Conservation (phyloP, 2,329 filamentous ascomycete genomes). For the Xylaria sp. region DNA sequence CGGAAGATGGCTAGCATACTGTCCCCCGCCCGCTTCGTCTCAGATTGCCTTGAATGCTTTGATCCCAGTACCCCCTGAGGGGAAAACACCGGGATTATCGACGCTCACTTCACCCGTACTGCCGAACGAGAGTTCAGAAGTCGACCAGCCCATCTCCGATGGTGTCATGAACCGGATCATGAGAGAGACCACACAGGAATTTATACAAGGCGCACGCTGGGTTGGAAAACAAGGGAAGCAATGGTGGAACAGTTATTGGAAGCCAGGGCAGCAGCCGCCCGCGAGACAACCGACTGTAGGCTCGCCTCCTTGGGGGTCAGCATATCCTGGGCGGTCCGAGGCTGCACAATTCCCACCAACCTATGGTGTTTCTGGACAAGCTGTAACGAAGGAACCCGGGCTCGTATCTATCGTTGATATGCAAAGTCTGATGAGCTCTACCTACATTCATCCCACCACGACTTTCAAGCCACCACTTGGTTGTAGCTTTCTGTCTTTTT, state of each 20-base stretch:
- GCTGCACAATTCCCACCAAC: conserved; percentile 76
- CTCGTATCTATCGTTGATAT: conserved; percentile 81
- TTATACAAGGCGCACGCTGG: conserved; percentile 80
- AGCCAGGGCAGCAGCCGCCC: conserved; percentile 60
- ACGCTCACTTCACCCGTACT: conserved; percentile 76
- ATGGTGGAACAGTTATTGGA: conserved; percentile 85
- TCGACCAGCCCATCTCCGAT: conserved; percentile 78
- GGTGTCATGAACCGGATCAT: conserved; percentile 80
- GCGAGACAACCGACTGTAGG: conserved; percentile 57
- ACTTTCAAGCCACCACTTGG: conserved; percentile 79
- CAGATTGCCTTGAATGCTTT: conserved; percentile 75
- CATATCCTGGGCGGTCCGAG: conserved; percentile 60
- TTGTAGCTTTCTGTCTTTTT: conserved; percentile 84
- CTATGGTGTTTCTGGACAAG: conserved; percentile 71
- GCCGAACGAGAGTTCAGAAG: conserved; percentile 72
- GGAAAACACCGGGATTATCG: conserved; percentile 66
- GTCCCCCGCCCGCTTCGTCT: conserved; percentile 77
- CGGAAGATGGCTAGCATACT: conserved; percentile 81
- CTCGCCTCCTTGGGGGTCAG: conserved; percentile 60
- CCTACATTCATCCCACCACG: conserved; percentile 70
- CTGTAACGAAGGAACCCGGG: conserved; percentile 72
- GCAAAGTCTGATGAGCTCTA: conserved; percentile 65
- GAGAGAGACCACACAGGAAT: conserved; percentile 81
- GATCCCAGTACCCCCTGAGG: conserved; percentile 66
- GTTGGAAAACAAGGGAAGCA: conserved; percentile 80